Percentiles rank a stretch among this genome's conserved stretches.
Conservation (phyloP, 331 rosid species). For the Stylosanthes scabra region DNA sequence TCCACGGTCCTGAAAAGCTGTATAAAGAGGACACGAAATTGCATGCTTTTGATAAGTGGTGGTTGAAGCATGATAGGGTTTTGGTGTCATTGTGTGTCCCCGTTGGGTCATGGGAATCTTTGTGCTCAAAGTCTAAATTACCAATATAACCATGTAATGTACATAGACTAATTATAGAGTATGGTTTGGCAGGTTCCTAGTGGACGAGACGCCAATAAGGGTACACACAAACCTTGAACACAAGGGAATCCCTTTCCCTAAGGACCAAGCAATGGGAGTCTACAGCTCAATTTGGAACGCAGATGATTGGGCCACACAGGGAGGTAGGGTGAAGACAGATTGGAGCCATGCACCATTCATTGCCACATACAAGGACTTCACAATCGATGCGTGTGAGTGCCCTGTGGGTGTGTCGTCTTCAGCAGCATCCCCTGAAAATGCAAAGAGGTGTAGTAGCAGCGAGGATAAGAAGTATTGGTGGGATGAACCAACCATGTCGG, state of each 20-base stretch:
- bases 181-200: conserved; percentile 69
- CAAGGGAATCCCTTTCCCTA: conserved; percentile 79
- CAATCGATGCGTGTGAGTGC: conserved; percentile 72
- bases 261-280: conserved; percentile 93
- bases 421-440: conserved; percentile 24
- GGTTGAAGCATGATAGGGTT: conserved; percentile 13
- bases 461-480: conserved; percentile 84
- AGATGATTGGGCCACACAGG: conserved; percentile 98
- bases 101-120: conserved; percentile 44
- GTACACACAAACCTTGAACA: conserved; percentile 83
- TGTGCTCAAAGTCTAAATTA: background rate
- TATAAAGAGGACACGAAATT: background rate
- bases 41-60: conserved; percentile 21
- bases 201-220: conserved; percentile 87
- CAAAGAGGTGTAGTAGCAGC: conserved; percentile 63
- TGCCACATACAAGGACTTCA: conserved; percentile 70
- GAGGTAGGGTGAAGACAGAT: conserved; percentile 91
- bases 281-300: conserved; percentile 97
- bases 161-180: too few relatives aligned
- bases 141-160: background rate
- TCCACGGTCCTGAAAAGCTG: conserved; percentile 33
- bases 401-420: conserved; percentile 43
- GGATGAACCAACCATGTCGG: conserved; percentile 73
- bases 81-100: conserved; percentile 22
- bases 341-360: conserved; percentile 94